phyloP scores from a whole-genome alignment of 2,329 filamentous ascomycete species.

The Xylariaceae sp. region DNA sequence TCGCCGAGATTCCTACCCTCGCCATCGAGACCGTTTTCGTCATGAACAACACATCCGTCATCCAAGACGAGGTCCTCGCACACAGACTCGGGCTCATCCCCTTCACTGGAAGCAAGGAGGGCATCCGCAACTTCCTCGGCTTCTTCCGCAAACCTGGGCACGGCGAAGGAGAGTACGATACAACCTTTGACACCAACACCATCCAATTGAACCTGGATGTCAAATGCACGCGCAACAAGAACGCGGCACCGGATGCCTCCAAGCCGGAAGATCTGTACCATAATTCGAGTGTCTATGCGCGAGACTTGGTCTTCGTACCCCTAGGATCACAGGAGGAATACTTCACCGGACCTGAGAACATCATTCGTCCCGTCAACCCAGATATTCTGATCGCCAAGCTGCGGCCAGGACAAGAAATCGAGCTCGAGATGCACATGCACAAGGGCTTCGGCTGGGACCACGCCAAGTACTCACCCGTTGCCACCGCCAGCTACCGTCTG shows the following conservation, averaged over 20 bases:
- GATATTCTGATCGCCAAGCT: constrained; percentile 94
- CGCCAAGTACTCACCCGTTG: constrained; percentile 94
- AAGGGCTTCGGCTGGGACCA: constrained; percentile 94
- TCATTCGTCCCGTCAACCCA: constrained; percentile 77
- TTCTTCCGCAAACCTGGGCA: constrained; percentile 72
- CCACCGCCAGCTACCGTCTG: constrained; percentile 88
- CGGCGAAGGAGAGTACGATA: constrained; percentile 59
- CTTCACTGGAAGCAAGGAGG: constrained; percentile 74
- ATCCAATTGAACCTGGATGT: constrained; percentile 74
- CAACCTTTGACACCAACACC: constrained; percentile 80
- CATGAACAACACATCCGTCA: constrained; percentile 94
- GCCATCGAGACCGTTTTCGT: constrained; percentile 94
- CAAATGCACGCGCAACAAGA: constrained; percentile 74
- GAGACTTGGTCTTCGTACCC: constrained; percentile 72
- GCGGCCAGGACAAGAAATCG: constrained; percentile 83
- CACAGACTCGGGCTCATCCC: constrained; percentile 89
- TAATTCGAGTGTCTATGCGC: constrained; percentile 79
- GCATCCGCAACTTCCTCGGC: constrained; percentile 73
- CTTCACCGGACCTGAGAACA: constrained; percentile 62
- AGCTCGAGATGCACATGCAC: constrained; percentile 87
- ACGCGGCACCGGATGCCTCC: constrained; percentile 68
- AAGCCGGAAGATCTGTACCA: constrained; percentile 84
- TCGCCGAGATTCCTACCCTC: constrained; percentile 89
- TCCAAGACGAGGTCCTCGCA: constrained; percentile 94
- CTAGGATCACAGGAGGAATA: constrained; percentile 68